phyloP scores from a whole-genome alignment of 148 eudicot species.

The Nepenthes gracilis region DNA sequence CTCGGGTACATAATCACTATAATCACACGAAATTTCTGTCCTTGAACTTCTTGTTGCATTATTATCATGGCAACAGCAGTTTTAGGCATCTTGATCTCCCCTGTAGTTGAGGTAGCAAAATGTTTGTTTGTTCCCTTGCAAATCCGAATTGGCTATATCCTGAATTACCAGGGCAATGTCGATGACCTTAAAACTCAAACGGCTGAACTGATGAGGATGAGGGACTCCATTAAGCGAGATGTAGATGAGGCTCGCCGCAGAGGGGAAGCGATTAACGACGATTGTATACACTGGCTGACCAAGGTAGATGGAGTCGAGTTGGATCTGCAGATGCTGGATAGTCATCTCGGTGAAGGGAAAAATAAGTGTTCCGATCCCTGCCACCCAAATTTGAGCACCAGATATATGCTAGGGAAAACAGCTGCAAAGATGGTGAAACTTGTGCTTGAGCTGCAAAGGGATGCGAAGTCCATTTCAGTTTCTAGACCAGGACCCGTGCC shows the following conservation, averaged over 20 bases:
- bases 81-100: slow-evolving; percentile 12
- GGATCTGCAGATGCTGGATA: slow-evolving; percentile 8
- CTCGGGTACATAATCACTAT: too few species aligned
- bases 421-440: slow-evolving; percentile 12
- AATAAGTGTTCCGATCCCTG: background rate
- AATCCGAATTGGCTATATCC: slow-evolving; percentile 17
- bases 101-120: slow-evolving; percentile 19
- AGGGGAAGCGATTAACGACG: slow-evolving; percentile 13
- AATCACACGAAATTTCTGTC: background rate
- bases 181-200: slow-evolving; percentile 8
- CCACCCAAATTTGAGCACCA: slow-evolving; percentile 11
- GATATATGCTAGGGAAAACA: slow-evolving; percentile 16
- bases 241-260: slow-evolving; percentile 25
- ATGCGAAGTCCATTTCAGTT: slow-evolving; percentile 8
- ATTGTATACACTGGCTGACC: slow-evolving; percentile 15
- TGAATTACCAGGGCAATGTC: slow-evolving; percentile 11
- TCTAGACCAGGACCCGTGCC: slow-evolving; percentile 18
- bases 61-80: slow-evolving; percentile 1
- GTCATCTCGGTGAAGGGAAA: background rate
- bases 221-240: background rate
- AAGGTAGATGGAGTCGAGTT: slow-evolving; percentile 7
- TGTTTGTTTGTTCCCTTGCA: slow-evolving; percentile 14
- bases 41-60: background rate
- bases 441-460: slow-evolving; percentile 9
- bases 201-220: slow-evolving; percentile 7